Evolutionary conservation across 2,329 filamentous ascomycete genomes (phyloP).

Genomic region (Harringtonia lauricola): DNA sequence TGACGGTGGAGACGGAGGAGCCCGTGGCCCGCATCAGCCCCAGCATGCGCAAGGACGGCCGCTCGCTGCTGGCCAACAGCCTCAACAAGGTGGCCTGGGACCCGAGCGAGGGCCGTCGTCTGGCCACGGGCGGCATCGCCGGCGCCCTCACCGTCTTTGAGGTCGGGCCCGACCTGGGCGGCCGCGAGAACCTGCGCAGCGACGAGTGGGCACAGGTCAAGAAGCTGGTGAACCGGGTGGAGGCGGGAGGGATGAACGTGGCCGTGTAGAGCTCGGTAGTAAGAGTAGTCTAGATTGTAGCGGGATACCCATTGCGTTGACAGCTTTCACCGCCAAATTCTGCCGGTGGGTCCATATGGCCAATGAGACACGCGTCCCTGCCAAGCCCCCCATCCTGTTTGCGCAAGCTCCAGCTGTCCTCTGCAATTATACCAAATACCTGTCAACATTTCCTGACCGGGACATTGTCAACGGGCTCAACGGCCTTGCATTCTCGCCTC

Average conservation of each 20-base stretch:
- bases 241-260: constrained; percentile 44
- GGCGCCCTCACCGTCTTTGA: constrained; percentile 89
- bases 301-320: no score
- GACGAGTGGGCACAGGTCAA: constrained; percentile 95
- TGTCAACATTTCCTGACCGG: background rate
- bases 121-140: constrained; percentile 87
- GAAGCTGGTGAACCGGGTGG: constrained; percentile 70
- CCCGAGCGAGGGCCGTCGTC: constrained; percentile 69
- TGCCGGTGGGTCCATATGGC: background rate
- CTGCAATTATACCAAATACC: background rate
- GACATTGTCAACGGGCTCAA: background rate
- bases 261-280: no score
- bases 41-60: constrained; percentile 50
- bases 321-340: background rate
- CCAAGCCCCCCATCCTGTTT: background rate
- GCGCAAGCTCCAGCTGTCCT: constrained; percentile 1
- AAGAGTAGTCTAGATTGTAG: no score
- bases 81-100: constrained; percentile 96
- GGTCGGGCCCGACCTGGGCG: constrained; percentile 70
- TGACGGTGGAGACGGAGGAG: constrained; percentile 85
- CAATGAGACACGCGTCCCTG: background rate
- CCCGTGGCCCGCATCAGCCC: constrained; percentile 74
- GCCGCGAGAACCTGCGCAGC: constrained; percentile 68
- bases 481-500: no score
- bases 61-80: constrained; percentile 67